phyloP scores from a whole-genome alignment of 73 alveolate genomes.

The Effrenium voratum region DNA sequence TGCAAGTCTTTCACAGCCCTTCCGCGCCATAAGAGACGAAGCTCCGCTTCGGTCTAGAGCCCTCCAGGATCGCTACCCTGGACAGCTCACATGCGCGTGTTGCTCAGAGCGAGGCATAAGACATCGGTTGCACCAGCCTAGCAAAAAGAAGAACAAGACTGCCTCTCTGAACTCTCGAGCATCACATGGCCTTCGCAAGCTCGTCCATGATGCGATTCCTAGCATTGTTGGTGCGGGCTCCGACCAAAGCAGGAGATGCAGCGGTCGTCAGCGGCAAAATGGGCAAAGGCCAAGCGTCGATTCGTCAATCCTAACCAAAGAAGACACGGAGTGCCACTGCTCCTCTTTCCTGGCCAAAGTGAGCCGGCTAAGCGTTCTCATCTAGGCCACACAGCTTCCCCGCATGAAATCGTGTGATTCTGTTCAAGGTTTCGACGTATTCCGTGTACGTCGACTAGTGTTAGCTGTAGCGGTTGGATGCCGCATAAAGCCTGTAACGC shows the following conservation, averaged over 20 bases:
- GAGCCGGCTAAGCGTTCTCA: background rate
- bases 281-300: background rate
- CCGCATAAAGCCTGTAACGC: background rate
- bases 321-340: constrained; percentile 80
- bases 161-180: background rate
- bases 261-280: too few relatives aligned
- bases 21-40: too few relatives aligned
- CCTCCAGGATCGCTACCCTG: too few relatives aligned
- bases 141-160: background rate
- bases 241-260: background rate
- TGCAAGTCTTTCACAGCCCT: too few relatives aligned
- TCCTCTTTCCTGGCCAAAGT: constrained; percentile 53
- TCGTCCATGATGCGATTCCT: constrained; percentile 91
- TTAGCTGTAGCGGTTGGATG: background rate
- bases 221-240: background rate
- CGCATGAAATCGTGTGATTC: background rate
- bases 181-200: constrained; percentile 26
- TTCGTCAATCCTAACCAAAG: constrained; percentile 60
- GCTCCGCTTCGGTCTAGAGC: too few relatives aligned
- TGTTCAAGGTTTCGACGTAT: background rate
- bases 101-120: constrained; percentile 61
- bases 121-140: constrained; percentile 72
- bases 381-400: background rate
- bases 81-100: constrained; percentile 69
- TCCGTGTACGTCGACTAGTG: background rate